A percentile compares a stretch with the other conserved stretches of the same genome.
These are phyloP conservation scores for Wickerhamiella sorbophila DNA, from an alignment of 805 yeast species.

Conservation along the genomic window DNA sequence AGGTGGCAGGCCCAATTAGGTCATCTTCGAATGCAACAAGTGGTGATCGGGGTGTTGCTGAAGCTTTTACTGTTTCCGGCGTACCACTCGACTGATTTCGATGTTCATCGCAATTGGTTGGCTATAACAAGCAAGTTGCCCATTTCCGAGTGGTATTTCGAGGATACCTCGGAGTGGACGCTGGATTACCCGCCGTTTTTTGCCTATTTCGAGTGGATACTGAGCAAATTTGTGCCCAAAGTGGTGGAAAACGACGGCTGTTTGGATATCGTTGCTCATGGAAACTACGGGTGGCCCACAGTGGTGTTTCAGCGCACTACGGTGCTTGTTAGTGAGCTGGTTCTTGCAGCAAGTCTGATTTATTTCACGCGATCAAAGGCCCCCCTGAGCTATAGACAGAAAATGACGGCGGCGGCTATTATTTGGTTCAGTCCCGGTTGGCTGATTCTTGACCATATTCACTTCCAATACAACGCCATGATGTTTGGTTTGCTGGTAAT, in stretches of 20 bases:
- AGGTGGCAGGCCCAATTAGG: no score
- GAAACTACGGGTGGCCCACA: slow-evolving; percentile 64
- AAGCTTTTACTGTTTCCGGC: slow-evolving; percentile 49
- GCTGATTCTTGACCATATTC: slow-evolving; percentile 83
- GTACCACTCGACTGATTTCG: slow-evolving; percentile 91
- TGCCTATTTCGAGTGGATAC: slow-evolving; percentile 82
- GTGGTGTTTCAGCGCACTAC: slow-evolving; percentile 67
- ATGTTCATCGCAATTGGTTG: slow-evolving; percentile 94
- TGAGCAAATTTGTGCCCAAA: slow-evolving; percentile 58
- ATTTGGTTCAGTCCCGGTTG: slow-evolving; percentile 81
- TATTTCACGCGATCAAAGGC: slow-evolving; percentile 29
- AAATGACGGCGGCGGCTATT: slow-evolving; percentile 63
- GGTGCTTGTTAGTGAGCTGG: slow-evolving; percentile 62
- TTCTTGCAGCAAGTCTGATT: slow-evolving; percentile 57
- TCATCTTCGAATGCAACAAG: not conserved
- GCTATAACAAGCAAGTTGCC: slow-evolving; percentile 77
- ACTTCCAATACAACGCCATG: slow-evolving; percentile 94
- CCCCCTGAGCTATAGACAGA: slow-evolving; percentile 5
- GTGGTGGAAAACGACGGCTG: slow-evolving; percentile 61
- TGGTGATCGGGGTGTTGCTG: slow-evolving; percentile 11
- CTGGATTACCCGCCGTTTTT: slow-evolving; percentile 95
- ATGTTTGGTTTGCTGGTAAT: slow-evolving; percentile 71
- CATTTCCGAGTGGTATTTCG: slow-evolving; percentile 66
- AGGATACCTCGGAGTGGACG: slow-evolving; percentile 78
- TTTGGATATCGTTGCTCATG: slow-evolving; percentile 48